Percentiles rank a stretch among this genome's conserved stretches.
These are phyloP conservation scores for Quercus alba DNA, from an alignment of 306 rosid species.

Conservation along the genomic window DNA sequence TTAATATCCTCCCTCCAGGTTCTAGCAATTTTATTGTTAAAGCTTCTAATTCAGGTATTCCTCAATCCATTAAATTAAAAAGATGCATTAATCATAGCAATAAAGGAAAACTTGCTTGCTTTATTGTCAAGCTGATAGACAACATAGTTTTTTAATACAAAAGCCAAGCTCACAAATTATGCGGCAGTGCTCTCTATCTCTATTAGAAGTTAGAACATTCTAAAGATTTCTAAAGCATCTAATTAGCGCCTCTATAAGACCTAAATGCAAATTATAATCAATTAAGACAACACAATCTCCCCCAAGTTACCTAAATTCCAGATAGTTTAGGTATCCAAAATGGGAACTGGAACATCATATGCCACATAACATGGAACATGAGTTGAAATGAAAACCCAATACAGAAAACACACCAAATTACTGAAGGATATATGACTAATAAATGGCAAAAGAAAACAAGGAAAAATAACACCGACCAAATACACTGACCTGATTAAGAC, in stretches of 20 bases:
- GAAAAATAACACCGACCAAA: constrained; percentile 9
- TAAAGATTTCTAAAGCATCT: neutral
- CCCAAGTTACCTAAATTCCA: neutral
- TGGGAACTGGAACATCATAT: neutral
- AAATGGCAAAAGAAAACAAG: neutral
- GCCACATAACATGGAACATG: neutral
- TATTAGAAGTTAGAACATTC: neutral
- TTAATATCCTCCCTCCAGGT: neutral
- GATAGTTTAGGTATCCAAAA: neutral
- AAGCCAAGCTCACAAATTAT: neutral
- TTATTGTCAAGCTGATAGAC: neutral
- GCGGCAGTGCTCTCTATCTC: neutral
- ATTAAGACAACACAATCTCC: neutral
- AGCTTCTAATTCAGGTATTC: neutral
- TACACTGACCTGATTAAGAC: constrained; percentile 87
- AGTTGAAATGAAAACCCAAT: neutral
- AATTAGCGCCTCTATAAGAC: neutral
- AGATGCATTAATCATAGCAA: neutral
- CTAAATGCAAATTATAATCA: neutral
- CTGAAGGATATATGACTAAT: neutral
- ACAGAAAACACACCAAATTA: constrained; percentile 1
- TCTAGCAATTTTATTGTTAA: neutral
- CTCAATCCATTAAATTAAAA: neutral
- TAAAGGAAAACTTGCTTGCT: neutral
- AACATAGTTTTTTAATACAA: neutral